A percentile compares a stretch with the other conserved stretches of the same genome.
Conservation (phyloP, 306 rosid species). For the Carpinus viminea region DNA sequence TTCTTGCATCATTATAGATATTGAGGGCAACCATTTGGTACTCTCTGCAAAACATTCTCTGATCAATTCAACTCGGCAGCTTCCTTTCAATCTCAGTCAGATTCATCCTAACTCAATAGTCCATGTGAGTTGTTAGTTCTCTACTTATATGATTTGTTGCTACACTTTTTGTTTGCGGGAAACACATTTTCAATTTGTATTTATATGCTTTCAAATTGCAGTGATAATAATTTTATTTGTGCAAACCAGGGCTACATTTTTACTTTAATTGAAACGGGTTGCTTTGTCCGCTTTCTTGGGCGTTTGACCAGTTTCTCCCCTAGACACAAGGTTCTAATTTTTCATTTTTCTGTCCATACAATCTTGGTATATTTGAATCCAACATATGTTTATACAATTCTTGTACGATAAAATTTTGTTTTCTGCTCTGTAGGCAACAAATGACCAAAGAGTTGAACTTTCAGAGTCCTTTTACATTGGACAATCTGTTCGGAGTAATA, state of each 20-base stretch:
- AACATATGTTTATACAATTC: not conserved
- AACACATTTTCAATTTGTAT: not conserved
- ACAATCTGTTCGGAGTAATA: constrained; percentile 83
- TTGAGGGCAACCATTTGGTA: constrained; percentile 61
- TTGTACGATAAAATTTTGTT: constrained; percentile 8
- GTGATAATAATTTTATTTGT: constrained; percentile 24
- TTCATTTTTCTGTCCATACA: not conserved
- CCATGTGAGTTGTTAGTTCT: constrained; percentile 56
- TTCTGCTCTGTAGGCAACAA: constrained; percentile 57
- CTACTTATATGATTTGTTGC: not conserved
- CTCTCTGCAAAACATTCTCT: constrained; percentile 86
- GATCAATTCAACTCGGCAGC: constrained; percentile 55
- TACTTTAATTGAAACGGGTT: constrained; percentile 83
- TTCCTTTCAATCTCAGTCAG: constrained; percentile 76
- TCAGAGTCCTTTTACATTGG: constrained; percentile 77
- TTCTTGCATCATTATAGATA: constrained; percentile 48
- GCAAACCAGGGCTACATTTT: constrained; percentile 76
- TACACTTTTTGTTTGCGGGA: not conserved
- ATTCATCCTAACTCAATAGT: constrained; percentile 63
- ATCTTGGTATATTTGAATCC: not conserved
- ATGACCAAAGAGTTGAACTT: constrained; percentile 62
- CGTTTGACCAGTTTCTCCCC: constrained; percentile 90
- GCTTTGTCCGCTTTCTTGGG: constrained; percentile 95
- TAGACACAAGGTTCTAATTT: constrained; percentile 59
- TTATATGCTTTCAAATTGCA: constrained; percentile 4